Evolutionary conservation across 169 alveolate species (phyloP).

Genomic region (Cryptosporidium parvum): DNA sequence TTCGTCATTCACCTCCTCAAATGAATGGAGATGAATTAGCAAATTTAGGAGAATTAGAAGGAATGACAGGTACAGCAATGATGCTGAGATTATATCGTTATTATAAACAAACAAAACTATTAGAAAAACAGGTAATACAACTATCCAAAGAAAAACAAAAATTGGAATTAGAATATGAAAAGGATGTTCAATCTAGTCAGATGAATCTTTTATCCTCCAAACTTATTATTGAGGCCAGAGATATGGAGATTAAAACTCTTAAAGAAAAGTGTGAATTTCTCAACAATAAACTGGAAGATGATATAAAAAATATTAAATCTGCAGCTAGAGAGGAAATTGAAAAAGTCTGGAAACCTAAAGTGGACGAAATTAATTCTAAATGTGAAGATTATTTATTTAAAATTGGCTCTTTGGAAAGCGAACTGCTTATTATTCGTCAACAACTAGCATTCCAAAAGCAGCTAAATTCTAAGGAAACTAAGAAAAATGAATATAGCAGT

Average conservation of each 20-base stretch:
- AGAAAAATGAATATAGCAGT: background rate
- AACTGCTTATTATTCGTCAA: constrained; percentile 59
- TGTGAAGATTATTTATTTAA: constrained; percentile 50
- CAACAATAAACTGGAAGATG: constrained; percentile 22
- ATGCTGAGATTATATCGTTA: constrained; percentile 64
- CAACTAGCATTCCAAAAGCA: constrained; percentile 53
- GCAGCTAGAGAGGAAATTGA: constrained; percentile 73
- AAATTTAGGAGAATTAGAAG: constrained; percentile 12
- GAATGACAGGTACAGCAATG: constrained; percentile 53
- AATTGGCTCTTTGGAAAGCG: constrained; percentile 63
- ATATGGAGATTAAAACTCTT: constrained; percentile 43
- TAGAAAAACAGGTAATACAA: constrained; percentile 59
- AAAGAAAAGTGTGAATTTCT: constrained; percentile 49
- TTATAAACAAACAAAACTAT: constrained; percentile 34
- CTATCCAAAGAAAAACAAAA: constrained; percentile 61
- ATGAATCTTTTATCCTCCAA: constrained; percentile 50
- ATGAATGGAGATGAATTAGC: constrained; percentile 11
- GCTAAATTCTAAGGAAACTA: constrained; percentile 27
- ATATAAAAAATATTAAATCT: constrained; percentile 30
- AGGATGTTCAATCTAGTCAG: constrained; percentile 45
- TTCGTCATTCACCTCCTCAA: constrained; percentile 24
- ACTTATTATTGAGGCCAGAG: constrained; percentile 58
- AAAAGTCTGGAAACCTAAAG: constrained; percentile 65
- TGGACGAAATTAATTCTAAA: constrained; percentile 29
- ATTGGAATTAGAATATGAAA: constrained; percentile 63